Base-by-base conservation (phyloP, 164 flowering plant genomes). In the Aristolochia fimbriata region DNA sequence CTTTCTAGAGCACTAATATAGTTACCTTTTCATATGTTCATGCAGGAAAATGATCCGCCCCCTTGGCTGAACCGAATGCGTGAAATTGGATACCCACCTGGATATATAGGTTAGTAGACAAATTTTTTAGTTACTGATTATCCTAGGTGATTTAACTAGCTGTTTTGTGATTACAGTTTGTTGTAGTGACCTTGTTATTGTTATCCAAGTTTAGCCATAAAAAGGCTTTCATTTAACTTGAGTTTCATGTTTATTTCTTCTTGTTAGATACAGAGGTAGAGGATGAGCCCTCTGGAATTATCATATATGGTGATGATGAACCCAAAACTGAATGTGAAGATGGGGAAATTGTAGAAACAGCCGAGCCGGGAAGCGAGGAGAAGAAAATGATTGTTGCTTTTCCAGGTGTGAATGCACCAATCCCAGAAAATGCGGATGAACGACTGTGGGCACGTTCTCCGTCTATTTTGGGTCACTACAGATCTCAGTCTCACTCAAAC, bases 61-160 rank as follows among this genome's bases (percentile, higher is more conserved):
- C 99, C 99, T 27, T 94, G 97, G 99, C 84, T 94, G 50, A 69
- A 78, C 67, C 82, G 97, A 68, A 94, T 94, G 99, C 81, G 96
- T 55, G 93, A 88, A 78, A 65, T 93, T 8, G 99, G 99, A 23
- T 93, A 90, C 65, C 99, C 97, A 55, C 97, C 91, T 16, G 99
- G 97, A 69, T 94, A 94, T 81, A 66, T 91, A 65, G 96, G 97
- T 93, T 77, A 64, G 17, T 62, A 6, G 20, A 15, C 4, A 21
- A 31, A 12, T 31, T 5, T 54, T 54, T 23, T 54, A 43, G 59
- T 25, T 67, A 24, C 15, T n/a, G 58, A 81, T 50, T 50, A 6
- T 50, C 22, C 22, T 50, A n/a, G 12, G 6, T 50, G 16, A 1
- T 50, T 50, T 19, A n/a, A 50, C 16, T 7, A n/a, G 19, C 19